Evolutionary conservation across 306 rosid species (phyloP), one percentile per base, ranked within the genome.

Genomic region (Prunus davidiana): DNA sequence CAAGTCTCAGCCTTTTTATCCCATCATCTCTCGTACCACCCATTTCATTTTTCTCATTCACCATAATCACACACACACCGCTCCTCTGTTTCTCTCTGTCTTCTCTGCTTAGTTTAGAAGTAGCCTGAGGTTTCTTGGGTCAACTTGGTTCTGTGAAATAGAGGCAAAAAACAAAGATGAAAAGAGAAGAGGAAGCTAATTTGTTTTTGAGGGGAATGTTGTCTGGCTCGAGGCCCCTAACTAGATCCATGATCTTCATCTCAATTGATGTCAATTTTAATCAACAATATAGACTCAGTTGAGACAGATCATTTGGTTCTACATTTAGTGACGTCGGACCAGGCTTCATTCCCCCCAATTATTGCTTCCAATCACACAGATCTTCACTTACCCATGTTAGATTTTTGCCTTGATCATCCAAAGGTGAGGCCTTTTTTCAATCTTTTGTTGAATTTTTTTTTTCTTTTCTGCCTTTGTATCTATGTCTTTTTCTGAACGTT

Each of bases 261-360:
- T 55, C 64, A 34, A 27, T 54, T 61, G 49, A 30, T 4, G 63
- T 47, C 43, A 14, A 27, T 54, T 25, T 41, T 52, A 30, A 12
- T 18, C 22, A 25, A 12, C 43, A 12, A 1, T 47, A 72, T 2
- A 47, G 56, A 72, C 22, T 34, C 71, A 8, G 49, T 65, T 66
- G 74, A 47, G 74, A 74, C 46, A 72, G n/a, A 64, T 82, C 52
- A 64, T 38, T 46, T 19, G 73, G 19, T 51, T 57, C 14, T 20
- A 15, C 49, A 74, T 63, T 56, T 77, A 81, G 79, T 62, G 86
- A 80, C 88, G 74, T 86, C 90, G 90, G 90, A 86, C 90, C 90
- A 86, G 90, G 90, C 90, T 86, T 86, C 90, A 86, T 86, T 86
- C 90, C 90, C 90, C 90, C 86, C 90, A 86, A 84, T 84, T 84